Percentiles rank a stretch among this genome's conserved stretches.
These are phyloP conservation scores for Cladosporium sp. DNA, from an alignment of 2,329 filamentous ascomycete species.

Conservation along the genomic window DNA sequence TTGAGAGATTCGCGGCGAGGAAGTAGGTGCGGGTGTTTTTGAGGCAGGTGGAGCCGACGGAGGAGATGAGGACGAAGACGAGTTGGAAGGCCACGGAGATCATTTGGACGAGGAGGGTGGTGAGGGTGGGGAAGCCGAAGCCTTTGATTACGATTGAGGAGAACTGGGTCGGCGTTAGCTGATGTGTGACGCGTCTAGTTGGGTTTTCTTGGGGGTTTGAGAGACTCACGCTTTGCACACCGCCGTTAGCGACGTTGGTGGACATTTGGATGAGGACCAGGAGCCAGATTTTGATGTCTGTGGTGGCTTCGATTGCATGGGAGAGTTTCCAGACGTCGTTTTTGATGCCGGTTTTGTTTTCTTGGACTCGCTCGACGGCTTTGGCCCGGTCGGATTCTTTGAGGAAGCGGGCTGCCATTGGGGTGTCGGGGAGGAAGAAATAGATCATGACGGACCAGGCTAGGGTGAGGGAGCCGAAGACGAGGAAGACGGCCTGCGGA, in stretches of 20 bases:
- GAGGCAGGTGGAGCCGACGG: not conserved
- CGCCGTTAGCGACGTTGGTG: constrained; percentile 10
- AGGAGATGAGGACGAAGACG: not conserved
- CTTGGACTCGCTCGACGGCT: not conserved
- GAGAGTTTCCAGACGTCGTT: constrained; percentile 8
- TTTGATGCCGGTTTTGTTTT: constrained; percentile 1
- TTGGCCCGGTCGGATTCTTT: constrained; percentile 45
- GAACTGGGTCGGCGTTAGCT: not conserved
- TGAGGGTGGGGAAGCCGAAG: not conserved
- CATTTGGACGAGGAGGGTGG: not conserved
- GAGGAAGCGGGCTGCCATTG: constrained; percentile 48
- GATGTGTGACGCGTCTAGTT: too few relatives aligned
- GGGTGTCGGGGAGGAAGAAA: constrained; percentile 49
- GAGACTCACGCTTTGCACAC: not conserved
- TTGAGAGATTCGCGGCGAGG: not conserved
- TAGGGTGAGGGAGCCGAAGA: constrained; percentile 35
- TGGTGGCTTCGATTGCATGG: not conserved
- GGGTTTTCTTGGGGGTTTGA: too few relatives aligned
- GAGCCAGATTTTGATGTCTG: constrained; percentile 1
- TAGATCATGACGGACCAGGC: constrained; percentile 50
- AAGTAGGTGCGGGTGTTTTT: not conserved
- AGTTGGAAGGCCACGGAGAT: not conserved
- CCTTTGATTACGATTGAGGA: not conserved
- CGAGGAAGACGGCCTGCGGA: constrained; percentile 38
- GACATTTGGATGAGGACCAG: constrained; percentile 20